Conservation (phyloP, 129 eudicot species). For the Flaveria robusta region DNA sequence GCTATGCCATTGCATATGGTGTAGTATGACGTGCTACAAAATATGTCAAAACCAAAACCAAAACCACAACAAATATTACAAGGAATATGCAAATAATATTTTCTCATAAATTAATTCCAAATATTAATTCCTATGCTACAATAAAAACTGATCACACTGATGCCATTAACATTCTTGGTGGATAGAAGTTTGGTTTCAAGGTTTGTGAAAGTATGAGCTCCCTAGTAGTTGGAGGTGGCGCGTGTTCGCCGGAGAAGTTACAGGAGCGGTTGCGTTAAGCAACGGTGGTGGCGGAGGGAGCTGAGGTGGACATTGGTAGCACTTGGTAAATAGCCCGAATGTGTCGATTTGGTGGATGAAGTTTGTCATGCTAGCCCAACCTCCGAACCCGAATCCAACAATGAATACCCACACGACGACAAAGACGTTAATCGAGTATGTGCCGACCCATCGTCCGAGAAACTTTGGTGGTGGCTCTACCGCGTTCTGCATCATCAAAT, state of each 20-base stretch:
- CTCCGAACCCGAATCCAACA: conserved; percentile 94
- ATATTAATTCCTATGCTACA: conserved; percentile 40
- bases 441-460: conserved; percentile 82
- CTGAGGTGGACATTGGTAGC: conserved; percentile 93
- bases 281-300: conserved; percentile 51
- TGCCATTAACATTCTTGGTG: conserved; percentile 29
- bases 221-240: conserved; percentile 45
- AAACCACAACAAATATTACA: conserved; percentile 34
- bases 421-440: conserved; percentile 69
- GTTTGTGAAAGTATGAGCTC: conserved; percentile 31
- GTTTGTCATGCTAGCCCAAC: conserved; percentile 94
- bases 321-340: conserved; percentile 92
- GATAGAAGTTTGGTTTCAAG: conserved; percentile 33
- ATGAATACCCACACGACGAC: conserved; percentile 94
- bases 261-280: conserved; percentile 55
- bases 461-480: conserved; percentile 90
- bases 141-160: conserved; percentile 35
- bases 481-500: conserved; percentile 61
- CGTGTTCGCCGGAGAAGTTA: conserved; percentile 47
- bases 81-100: conserved; percentile 33
- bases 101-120: conserved; percentile 35
- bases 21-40: conserved; percentile 18
- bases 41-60: conserved; percentile 23
- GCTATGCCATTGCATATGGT: conserved; percentile 10
- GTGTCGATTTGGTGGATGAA: conserved; percentile 90